Evolutionary conservation across 106 monocot species (phyloP).

Genomic region (Dendrobium catenatum): DNA sequence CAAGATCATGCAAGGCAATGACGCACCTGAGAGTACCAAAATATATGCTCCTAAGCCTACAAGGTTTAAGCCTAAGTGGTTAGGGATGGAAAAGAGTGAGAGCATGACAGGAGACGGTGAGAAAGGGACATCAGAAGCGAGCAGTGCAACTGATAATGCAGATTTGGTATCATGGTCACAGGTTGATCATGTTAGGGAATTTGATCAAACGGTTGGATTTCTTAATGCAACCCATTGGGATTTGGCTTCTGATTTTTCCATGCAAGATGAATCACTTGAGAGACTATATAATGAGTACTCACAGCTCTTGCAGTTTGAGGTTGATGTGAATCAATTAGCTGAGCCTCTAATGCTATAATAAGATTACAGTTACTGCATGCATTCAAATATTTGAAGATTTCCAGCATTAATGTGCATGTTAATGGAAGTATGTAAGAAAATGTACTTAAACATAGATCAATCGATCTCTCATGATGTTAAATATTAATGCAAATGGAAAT

Average conservation of each 20-base stretch:
- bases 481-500: too few relatives aligned
- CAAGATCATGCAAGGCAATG: not conserved
- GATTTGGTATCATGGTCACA: not conserved
- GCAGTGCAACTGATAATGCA: not conserved
- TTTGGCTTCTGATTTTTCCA: not conserved
- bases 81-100: not conserved
- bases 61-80: constrained; percentile 2
- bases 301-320: constrained; percentile 5
- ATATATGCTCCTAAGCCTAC: constrained; percentile 21
- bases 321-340: not conserved
- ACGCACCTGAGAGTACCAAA: not conserved
- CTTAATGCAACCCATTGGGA: not conserved
- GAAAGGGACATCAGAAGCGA: not conserved
- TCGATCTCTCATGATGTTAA: too few relatives aligned
- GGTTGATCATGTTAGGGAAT: not conserved
- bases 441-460: too few relatives aligned
- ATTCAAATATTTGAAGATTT: not conserved
- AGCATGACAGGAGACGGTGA: not conserved
- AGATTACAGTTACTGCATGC: not conserved
- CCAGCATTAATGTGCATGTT: not conserved
- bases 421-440: not conserved
- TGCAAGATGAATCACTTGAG: constrained; percentile 9
- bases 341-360: not conserved
- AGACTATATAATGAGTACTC: constrained; percentile 21
- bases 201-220: not conserved